Evolutionary conservation across 176 grass and related monocot genomes (phyloP).

Genomic region (Carex scoparia): DNA sequence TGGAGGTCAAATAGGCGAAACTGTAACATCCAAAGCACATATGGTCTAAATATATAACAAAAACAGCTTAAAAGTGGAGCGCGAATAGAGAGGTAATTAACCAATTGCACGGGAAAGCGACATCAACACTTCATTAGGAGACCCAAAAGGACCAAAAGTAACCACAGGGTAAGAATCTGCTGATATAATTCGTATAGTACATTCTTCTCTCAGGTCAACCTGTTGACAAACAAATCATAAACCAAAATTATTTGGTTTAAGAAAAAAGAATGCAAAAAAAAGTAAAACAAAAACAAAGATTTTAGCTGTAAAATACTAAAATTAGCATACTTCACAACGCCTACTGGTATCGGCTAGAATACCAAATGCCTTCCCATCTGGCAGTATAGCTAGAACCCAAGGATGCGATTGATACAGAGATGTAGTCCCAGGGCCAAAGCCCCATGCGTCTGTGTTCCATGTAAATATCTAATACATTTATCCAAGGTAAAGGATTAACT

Average conservation of each 20-base stretch:
- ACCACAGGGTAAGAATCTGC: constrained; percentile 58
- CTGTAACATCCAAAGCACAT: constrained; percentile 20
- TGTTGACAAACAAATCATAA: constrained; percentile 24
- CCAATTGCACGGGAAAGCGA: constrained; percentile 81
- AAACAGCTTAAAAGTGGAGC: not conserved
- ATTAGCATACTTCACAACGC: constrained; percentile 61
- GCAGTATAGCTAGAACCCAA: constrained; percentile 83
- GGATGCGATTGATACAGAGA: constrained; percentile 94
- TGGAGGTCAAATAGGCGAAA: not conserved
- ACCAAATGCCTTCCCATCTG: constrained; percentile 73
- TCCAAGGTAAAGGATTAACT: not conserved
- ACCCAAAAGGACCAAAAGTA: constrained; percentile 75
- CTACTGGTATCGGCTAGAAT: constrained; percentile 81
- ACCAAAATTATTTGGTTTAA: constrained; percentile 12
- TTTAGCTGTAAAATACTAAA: not conserved
- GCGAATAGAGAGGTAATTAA: constrained; percentile 33
- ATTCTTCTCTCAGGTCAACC: constrained; percentile 72
- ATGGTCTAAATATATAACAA: not conserved
- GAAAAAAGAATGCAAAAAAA: not conserved
- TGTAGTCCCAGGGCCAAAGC: constrained; percentile 69
- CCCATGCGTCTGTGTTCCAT: constrained; percentile 96
- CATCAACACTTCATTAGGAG: constrained; percentile 60
- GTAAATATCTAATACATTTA: constrained; percentile 62
- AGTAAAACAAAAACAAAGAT: not conserved
- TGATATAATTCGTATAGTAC: constrained; percentile 51